phyloP scores from a whole-genome alignment of 768 basidiomycete species.

The Xerocomellus intermedius region DNA sequence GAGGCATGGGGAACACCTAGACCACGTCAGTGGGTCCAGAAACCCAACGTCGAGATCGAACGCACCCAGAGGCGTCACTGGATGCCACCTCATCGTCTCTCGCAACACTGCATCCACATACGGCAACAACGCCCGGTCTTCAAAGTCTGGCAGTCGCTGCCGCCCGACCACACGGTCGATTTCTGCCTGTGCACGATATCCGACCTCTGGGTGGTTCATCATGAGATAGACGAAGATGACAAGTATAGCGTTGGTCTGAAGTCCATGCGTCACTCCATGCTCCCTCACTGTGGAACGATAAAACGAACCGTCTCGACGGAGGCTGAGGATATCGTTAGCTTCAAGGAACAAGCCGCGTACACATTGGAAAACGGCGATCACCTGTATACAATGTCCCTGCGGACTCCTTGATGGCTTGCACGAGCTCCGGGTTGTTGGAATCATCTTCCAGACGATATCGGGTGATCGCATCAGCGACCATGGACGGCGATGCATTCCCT shows the following conservation, averaged over 20 bases:
- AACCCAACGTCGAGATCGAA: neutral
- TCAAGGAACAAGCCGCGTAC: neutral
- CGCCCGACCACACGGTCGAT: conserved; percentile 31
- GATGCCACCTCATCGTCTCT: conserved; percentile 33
- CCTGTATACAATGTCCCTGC: conserved; percentile 20
- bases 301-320: conserved; percentile 32
- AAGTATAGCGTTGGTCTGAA: conserved; percentile 27
- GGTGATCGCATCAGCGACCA: conserved; percentile 17
- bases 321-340: conserved; percentile 14
- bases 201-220: conserved; percentile 27
- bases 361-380: neutral
- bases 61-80: conserved; percentile 27
- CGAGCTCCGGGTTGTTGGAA: conserved; percentile 1
- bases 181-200: conserved; percentile 32
- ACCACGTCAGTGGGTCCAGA: neutral
- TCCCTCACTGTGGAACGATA: neutral
- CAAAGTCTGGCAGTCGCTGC: conserved; percentile 31
- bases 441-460: conserved; percentile 5
- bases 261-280: neutral
- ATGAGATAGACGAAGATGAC: conserved; percentile 31
- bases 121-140: conserved; percentile 28
- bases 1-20: conserved; percentile 43
- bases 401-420: conserved; percentile 16
- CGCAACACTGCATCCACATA: conserved; percentile 35
- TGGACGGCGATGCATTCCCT: conserved; percentile 10